These are phyloP conservation scores for Dendrobium officinale DNA, from an alignment of 106 monocot genomes.

Conservation along the genomic window DNA sequence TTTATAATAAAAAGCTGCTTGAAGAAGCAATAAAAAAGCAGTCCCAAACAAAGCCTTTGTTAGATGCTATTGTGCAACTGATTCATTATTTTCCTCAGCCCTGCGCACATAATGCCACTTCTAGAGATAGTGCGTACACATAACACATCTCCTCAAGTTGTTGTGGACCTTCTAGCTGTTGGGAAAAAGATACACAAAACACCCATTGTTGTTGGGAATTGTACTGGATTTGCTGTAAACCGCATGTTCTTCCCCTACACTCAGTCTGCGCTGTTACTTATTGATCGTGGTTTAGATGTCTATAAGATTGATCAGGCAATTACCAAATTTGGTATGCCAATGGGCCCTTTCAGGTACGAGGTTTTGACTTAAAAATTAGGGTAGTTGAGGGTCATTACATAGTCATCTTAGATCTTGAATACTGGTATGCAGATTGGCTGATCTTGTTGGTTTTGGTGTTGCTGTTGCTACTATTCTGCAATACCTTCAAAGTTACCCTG, in stretches of 20 bases:
- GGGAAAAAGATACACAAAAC: conserved; percentile 92
- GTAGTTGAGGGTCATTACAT: background rate
- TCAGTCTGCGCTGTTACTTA: conserved; percentile 69
- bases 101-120: conserved; percentile 97
- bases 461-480: conserved; percentile 64
- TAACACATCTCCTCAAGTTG: conserved; percentile 84
- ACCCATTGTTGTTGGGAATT: conserved; percentile 85
- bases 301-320: conserved; percentile 75
- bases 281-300: conserved; percentile 80
- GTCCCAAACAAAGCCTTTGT: too few species aligned
- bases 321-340: conserved; percentile 98
- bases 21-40: too few species aligned
- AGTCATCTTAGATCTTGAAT: background rate
- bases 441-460: conserved; percentile 93
- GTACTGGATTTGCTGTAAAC: conserved; percentile 98
- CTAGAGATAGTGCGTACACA: conserved; percentile 87
- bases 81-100: conserved; percentile 37
- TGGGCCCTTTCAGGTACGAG: conserved; percentile 95
- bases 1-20: too few species aligned
- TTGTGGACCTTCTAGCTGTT: conserved; percentile 82
- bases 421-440: conserved; percentile 43
- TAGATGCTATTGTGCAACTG: conserved; percentile 4
- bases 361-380: background rate
- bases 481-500: conserved; percentile 79
- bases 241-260: conserved; percentile 98